Evolutionary conservation across 352 stramenopile species (phyloP), one percentile per base, ranked within the genome.

Genomic region (Ophiocytium majus): DNA sequence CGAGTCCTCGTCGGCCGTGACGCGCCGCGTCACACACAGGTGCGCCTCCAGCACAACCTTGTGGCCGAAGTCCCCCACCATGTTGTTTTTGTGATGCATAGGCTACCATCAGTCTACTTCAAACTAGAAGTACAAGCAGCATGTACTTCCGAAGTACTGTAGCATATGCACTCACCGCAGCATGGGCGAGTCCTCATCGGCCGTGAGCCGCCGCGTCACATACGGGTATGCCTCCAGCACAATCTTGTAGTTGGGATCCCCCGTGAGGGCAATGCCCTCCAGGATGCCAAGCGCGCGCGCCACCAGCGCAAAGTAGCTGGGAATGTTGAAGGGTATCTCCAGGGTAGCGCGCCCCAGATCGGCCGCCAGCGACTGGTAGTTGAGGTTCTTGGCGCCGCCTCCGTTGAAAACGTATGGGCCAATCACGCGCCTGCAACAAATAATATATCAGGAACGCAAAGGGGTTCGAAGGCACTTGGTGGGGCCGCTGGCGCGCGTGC

Each of bases 251-350:
- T 86, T 80, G 10, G 80, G 80, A 19, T 88, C 80, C 1, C 84
- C 84, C 23, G 83, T 84, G 32, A 87, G 79, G 23, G 83, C 83
- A 28, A 87, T 81, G 37, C 83, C 83, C 87, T 96, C 93, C 10
- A 96, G 86, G n/a, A 96, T 93, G 63, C 89, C 92, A 86, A 96
- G 94, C 23, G 93, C 93, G 33, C 93, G 89, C 81, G 94, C 95
- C 0, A 96, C 91, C n/a, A 96, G 86, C 0, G 93, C 93, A 90
- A 96, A 96, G 85, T 94, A 94, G 1, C 84, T 81, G 1, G 89
- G 90, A 23, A 93, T 91, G 76, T 85, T 86, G 83, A 92, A 92
- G 14, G 90, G 89, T 79, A 87, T 87, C 63, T 87, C 83, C 17
- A 87, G 79, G 36, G 83, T 87, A 17, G 83, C 83, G n/a, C 79